Conservation (phyloP, 768 basidiomycete species). For the Psilocybe subaeruginosa region DNA sequence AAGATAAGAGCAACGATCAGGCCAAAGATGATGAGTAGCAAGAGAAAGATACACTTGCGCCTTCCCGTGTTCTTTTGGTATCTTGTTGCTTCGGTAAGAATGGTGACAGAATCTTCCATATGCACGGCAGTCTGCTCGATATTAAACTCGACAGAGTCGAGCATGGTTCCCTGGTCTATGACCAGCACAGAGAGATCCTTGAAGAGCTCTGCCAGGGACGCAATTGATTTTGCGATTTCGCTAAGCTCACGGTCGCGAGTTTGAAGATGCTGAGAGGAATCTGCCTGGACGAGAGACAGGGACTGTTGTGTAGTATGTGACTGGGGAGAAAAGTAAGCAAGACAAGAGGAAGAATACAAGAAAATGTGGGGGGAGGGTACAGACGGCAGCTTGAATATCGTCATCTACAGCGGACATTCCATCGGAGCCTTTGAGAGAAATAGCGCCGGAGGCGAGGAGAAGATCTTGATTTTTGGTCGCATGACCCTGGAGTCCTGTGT, state of each 20-base stretch:
- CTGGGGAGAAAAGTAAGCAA: conserved; percentile 19
- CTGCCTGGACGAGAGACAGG: conserved; percentile 43
- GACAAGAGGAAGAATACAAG: conserved; percentile 9
- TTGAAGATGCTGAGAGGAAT: conserved; percentile 43
- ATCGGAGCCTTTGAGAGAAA: conserved; percentile 82
- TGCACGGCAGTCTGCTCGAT: conserved; percentile 89
- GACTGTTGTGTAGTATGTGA: conserved; percentile 40
- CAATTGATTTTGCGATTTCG: conserved; percentile 91
- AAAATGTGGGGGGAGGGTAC: conserved; percentile 30
- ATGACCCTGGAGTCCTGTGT: conserved; percentile 92
- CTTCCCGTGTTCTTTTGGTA: conserved; percentile 95
- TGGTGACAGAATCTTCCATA: conserved; percentile 81
- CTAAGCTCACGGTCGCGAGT: conserved; percentile 71
- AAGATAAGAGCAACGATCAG: conserved; percentile 88
- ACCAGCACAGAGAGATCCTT: conserved; percentile 92
- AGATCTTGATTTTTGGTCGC: conserved; percentile 97
- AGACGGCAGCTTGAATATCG: conserved; percentile 84
- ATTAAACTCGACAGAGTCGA: conserved; percentile 97
- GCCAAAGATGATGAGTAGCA: conserved; percentile 87
- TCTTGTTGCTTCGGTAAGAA: conserved; percentile 84
- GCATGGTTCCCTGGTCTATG: conserved; percentile 96
- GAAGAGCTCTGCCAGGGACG: conserved; percentile 91
- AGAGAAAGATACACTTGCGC: conserved; percentile 90
- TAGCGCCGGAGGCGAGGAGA: conserved; percentile 85
- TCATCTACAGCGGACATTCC: conserved; percentile 86